Percentiles rank a stretch among this genome's conserved stretches.
Conservation (phyloP, 2,329 filamentous ascomycete genomes). For the Ophiostoma ulmi region DNA sequence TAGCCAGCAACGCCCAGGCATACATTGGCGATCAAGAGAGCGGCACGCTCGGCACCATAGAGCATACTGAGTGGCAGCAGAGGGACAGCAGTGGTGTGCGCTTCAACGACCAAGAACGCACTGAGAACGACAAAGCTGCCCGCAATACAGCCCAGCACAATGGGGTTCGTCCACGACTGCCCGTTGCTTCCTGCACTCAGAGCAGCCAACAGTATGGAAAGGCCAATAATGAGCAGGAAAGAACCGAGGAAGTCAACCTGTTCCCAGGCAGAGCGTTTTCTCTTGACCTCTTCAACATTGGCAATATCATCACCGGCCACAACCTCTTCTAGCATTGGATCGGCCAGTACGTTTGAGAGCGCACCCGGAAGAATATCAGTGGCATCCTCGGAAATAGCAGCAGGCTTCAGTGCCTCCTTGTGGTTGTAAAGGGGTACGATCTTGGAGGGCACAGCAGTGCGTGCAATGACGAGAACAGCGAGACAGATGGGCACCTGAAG, state of each 20-base stretch:
- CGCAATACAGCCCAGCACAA: slow-evolving; percentile 44
- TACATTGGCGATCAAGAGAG: slow-evolving; percentile 55
- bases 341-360: background rate
- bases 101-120: slow-evolving; percentile 46
- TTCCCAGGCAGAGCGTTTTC: slow-evolving; percentile 39
- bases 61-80: slow-evolving; percentile 55
- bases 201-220: slow-evolving; percentile 53
- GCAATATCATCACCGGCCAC: background rate
- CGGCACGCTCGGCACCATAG: slow-evolving; percentile 48
- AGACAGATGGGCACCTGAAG: slow-evolving; percentile 57
- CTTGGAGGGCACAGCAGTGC: slow-evolving; percentile 15
- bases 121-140: slow-evolving; percentile 41
- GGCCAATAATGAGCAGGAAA: slow-evolving; percentile 51
- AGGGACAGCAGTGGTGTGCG: slow-evolving; percentile 46
- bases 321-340: slow-evolving; percentile 15
- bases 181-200: slow-evolving; percentile 54
- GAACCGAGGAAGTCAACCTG: slow-evolving; percentile 56
- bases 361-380: background rate
- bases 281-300: slow-evolving; percentile 31
- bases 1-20: slow-evolving; percentile 58
- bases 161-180: slow-evolving; percentile 47
- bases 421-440: slow-evolving; percentile 23
- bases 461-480: slow-evolving; percentile 40
- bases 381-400: slow-evolving; percentile 24
- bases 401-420: slow-evolving; percentile 19